phyloP scores from a whole-genome alignment of 331 rosid species.

The Malus hybrid region DNA sequence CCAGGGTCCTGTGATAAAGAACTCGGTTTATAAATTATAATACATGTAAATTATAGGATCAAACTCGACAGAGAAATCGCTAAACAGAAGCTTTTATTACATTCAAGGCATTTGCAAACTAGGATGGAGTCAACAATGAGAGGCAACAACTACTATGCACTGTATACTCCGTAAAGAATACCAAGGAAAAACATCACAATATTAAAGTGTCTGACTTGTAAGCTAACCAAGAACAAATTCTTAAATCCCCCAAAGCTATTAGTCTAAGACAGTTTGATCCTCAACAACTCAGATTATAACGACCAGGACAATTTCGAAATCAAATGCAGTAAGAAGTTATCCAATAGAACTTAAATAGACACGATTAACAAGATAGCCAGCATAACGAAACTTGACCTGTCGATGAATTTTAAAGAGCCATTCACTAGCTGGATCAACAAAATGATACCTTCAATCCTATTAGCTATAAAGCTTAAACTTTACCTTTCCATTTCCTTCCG shows the following conservation, averaged over 20 bases:
- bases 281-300: not conserved
- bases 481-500: slow-evolving; percentile 95
- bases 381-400: not conserved
- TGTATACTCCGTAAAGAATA: not conserved
- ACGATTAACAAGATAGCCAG: not conserved
- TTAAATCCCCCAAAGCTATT: not conserved
- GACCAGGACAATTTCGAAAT: not conserved
- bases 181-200: not conserved
- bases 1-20: slow-evolving; percentile 76
- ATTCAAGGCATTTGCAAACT: not conserved
- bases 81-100: not conserved
- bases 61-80: not conserved
- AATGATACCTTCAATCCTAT: not conserved
- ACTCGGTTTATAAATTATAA: not conserved
- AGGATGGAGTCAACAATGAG: not conserved
- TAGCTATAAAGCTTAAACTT: not conserved
- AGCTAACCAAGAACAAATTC: not conserved
- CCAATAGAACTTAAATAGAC: not conserved
- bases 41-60: not conserved
- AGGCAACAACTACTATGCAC: not conserved
- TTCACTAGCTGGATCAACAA: not conserved
- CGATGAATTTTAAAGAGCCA: not conserved
- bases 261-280: not conserved
- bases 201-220: not conserved
- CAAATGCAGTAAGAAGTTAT: not conserved